Evolutionary conservation across 2,329 filamentous ascomycete genomes (phyloP).

Genomic region (Xylariales sp.): DNA sequence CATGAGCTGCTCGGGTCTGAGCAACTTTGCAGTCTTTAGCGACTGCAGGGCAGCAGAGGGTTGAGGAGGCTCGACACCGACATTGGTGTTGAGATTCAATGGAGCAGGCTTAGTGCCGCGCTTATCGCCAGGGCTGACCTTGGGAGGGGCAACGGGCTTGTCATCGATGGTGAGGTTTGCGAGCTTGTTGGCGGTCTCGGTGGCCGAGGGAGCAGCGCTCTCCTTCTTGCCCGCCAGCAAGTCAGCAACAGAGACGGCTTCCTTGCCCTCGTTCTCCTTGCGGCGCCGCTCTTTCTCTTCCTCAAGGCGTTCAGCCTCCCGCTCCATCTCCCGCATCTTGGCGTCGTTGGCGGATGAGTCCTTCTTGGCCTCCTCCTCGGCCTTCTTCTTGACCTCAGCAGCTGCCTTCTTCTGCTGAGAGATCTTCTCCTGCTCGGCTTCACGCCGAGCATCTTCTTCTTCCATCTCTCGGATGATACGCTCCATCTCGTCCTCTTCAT

Average conservation of each 20-base stretch:
- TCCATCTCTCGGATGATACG: conserved; percentile 61
- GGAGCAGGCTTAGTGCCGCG: conserved; percentile 71
- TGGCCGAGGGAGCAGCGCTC: conserved; percentile 29
- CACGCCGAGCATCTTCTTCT: conserved; percentile 46
- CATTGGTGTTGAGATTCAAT: conserved; percentile 82
- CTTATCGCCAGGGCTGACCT: conserved; percentile 57
- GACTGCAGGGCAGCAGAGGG: conserved; percentile 92
- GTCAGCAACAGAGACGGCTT: conserved; percentile 46
- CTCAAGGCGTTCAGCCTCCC: conserved; percentile 68
- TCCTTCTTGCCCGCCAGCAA: conserved; percentile 38
- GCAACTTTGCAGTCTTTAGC: conserved; percentile 84
- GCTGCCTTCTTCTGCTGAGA: conserved; percentile 37
- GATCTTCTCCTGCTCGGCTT: conserved; percentile 42
- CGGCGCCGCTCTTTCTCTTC: conserved; percentile 63
- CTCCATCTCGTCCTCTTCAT: conserved; percentile 53
- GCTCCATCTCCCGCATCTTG: conserved; percentile 68
- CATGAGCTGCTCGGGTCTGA: conserved; percentile 30
- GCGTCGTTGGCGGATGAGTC: conserved; percentile 55
- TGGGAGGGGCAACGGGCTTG: conserved; percentile 47
- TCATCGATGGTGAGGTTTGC: conserved; percentile 44
- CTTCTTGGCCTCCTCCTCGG: conserved; percentile 37
- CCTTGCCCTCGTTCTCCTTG: conserved; percentile 43
- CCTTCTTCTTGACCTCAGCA: conserved; percentile 35
- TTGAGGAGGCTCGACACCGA: conserved; percentile 77
- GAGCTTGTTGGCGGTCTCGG: conserved; percentile 42